Evolutionary conservation across 2,329 filamentous ascomycete genomes (phyloP).

Genomic region (Dactylonectria macrodidyma): DNA sequence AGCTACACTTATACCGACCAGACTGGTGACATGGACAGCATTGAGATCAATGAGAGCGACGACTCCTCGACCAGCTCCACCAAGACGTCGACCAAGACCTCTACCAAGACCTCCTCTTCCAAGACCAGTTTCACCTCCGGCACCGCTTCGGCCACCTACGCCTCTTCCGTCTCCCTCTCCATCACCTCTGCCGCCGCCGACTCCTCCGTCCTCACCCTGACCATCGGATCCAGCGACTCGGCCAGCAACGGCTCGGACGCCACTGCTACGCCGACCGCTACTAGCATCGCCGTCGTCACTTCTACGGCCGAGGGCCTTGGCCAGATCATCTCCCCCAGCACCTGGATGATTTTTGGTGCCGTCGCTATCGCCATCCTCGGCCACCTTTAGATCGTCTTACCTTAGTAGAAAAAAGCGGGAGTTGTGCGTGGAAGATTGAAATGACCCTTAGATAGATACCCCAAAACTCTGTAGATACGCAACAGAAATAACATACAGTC

Average conservation of each 20-base stretch:
- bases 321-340: not conserved
- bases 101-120: not conserved
- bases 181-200: not conserved
- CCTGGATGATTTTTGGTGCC: not conserved
- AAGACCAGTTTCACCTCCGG: not conserved
- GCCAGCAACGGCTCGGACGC: slow-evolving; percentile 8
- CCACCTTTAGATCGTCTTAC: slow-evolving; percentile 3
- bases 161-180: not conserved
- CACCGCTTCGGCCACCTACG: not conserved
- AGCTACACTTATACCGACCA: slow-evolving; percentile 53
- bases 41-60: slow-evolving; percentile 37
- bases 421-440: not conserved
- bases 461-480: slow-evolving; percentile 13
- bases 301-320: not conserved
- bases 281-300: not conserved
- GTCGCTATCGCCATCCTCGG: not conserved
- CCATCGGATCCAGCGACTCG: not conserved
- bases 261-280: not conserved
- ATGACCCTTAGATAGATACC: slow-evolving; percentile 19
- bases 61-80: slow-evolving; percentile 1
- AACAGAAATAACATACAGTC: slow-evolving; percentile 16
- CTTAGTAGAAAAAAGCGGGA: not conserved
- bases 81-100: not conserved
- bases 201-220: not conserved
- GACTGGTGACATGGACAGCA: slow-evolving; percentile 45